Base-by-base conservation (phyloP, 192 early-diverging fungal species). In the Hyaloraphidium curvatum region DNA sequence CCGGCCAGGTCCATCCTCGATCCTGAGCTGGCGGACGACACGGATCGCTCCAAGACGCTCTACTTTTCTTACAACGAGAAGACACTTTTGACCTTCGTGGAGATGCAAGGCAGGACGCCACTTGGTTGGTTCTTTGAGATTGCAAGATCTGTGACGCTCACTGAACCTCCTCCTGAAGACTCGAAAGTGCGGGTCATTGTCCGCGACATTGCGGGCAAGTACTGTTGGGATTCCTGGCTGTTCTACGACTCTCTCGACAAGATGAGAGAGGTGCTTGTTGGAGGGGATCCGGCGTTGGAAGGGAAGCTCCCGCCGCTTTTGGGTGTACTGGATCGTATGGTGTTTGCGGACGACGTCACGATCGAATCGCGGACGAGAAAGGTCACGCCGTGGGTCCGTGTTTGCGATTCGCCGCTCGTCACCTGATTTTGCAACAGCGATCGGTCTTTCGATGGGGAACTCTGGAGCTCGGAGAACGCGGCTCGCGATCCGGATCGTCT, bases 211-310 rank as follows among this genome's bases (percentile, higher is more conserved):
- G 83, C 82, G 9, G 87, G 87, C 2, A 70, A 80, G 21, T 89
- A 86, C 64, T 66, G 71, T 1, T 91, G 87, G 87, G 86, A 91
- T 53, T 67, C 69, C 4, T 64, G 73, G 30, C 54, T 83, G n/a
- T 86, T 86, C 62, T 84, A 77, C 61, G 68, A 78, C 41, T 51
- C 9, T 14, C 53, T 72, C 19, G 55, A 54, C 1, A 68, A 76
- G 9, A 58, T 68, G 53, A 39, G 56, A 14, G 43, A 48, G 5
- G 17, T 48, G 17, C 43, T 48, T 7, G 43, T n/a, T n/a, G n/a
- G n/a, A n/a, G n/a, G n/a, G n/a, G n/a, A n/a, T n/a, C n/a, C n/a
- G n/a, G n/a, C n/a, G n/a, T n/a, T n/a, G n/a, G 54, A 57, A 4
- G 39, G 56, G 13, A 57, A 58, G 2, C 50, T 51, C 51, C 40